Evolutionary conservation across 257 asterid species (phyloP).

Genomic region (Gentiana dahurica): DNA sequence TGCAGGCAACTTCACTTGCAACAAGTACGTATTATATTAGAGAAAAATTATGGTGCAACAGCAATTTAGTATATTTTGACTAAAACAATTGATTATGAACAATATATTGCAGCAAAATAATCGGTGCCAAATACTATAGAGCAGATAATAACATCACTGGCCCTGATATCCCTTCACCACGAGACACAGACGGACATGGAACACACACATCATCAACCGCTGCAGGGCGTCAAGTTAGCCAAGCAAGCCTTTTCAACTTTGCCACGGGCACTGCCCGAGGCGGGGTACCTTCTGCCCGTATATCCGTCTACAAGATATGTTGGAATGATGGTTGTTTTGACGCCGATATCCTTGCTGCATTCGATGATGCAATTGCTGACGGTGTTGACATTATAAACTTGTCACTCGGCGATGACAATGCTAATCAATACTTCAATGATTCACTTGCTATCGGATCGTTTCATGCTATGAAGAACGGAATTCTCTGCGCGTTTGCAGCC

Average conservation of each 20-base stretch:
- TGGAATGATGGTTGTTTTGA: slow-evolving; percentile 40
- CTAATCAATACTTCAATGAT: slow-evolving; percentile 47
- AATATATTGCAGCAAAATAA: slow-evolving; percentile 35
- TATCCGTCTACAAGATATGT: slow-evolving; percentile 50
- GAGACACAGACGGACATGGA: too few species aligned
- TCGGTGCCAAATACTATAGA: slow-evolving; percentile 50
- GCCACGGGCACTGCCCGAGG: slow-evolving; percentile 6
- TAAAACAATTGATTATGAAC: too few species aligned
- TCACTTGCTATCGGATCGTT: slow-evolving; percentile 65
- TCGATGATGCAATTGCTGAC: slow-evolving; percentile 70
- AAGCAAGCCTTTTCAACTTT: too few species aligned
- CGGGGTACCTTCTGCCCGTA: slow-evolving; percentile 46
- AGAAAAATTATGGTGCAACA: too few species aligned
- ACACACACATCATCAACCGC: too few species aligned
- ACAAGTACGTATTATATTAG: slow-evolving; percentile 15
- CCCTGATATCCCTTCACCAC: too few species aligned
- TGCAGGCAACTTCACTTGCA: slow-evolving; percentile 39
- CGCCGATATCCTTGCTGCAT: slow-evolving; percentile 59
- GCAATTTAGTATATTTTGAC: too few species aligned
- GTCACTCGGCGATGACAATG: slow-evolving; percentile 34
- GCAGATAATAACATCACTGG: slow-evolving; percentile 15
- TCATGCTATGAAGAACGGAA: slow-evolving; percentile 60
- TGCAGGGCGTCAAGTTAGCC: too few species aligned
- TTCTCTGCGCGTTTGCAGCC: slow-evolving; percentile 49
- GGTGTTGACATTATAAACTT: slow-evolving; percentile 60